Conservation (phyloP, 371 early-diverging fungal species). For the Rhizopus delemar region DNA sequence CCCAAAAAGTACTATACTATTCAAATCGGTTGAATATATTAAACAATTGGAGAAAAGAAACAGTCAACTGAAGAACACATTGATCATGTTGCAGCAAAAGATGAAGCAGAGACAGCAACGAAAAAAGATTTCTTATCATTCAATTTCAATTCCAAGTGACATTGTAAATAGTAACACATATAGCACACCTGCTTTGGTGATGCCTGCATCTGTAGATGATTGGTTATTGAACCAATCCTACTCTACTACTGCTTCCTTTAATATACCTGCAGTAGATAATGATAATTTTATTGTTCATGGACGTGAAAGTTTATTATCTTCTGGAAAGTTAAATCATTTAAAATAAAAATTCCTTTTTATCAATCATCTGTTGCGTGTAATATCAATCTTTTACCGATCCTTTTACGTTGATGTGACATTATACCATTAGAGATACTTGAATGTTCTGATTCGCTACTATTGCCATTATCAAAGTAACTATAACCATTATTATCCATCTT, state of each 20-base stretch:
- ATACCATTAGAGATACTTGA: conserved; percentile 7
- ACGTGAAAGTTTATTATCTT: conserved; percentile 32
- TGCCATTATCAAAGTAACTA: conserved; percentile 57
- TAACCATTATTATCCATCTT: conserved; percentile 38
- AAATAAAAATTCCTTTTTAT: conserved; percentile 11
- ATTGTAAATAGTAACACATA: conserved; percentile 7
- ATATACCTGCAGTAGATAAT: conserved; percentile 35
- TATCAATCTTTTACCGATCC: conserved; percentile 42
- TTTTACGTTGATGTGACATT: conserved; percentile 22
- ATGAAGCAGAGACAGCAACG: conserved; percentile 9
- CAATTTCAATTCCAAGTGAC: conserved; percentile 29
- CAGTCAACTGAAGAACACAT: conserved; percentile 14
- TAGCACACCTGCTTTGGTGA: conserved; percentile 10
- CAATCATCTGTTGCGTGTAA: conserved; percentile 35
- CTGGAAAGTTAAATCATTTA: conserved; percentile 30
- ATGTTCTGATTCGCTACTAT: conserved; percentile 10
- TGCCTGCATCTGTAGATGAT: conserved; percentile 17
- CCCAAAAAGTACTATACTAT: conserved; percentile 52
- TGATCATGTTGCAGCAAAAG: conserved; percentile 10
- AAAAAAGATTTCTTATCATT: conserved; percentile 14
- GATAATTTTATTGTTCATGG: conserved; percentile 7
- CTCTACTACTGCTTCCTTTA: conserved; percentile 25
- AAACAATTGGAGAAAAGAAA: conserved; percentile 45
- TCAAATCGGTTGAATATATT: conserved; percentile 50
- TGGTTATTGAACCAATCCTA: conserved; percentile 6